A percentile compares a stretch with the other conserved stretches of the same genome.
These are phyloP conservation scores for Quillaja saponaria DNA, from an alignment of 306 rosid species.

Conservation along the genomic window DNA sequence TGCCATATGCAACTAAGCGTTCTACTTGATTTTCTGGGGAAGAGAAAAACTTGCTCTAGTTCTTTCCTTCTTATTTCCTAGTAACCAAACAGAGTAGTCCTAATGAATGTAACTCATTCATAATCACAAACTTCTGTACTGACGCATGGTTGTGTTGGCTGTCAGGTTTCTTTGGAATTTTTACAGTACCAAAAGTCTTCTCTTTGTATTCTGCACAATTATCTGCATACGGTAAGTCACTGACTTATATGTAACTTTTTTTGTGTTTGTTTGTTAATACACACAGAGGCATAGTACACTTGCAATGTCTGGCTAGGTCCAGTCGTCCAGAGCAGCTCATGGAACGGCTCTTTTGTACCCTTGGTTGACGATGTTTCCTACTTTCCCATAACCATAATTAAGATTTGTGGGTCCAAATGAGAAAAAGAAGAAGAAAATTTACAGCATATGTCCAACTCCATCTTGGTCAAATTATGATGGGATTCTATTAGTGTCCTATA, in stretches of 20 bases:
- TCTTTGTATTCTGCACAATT: constrained; percentile 70
- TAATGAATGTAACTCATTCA: neutral
- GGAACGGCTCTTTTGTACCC: constrained; percentile 28
- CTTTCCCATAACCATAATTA: no score
- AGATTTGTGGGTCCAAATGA: constrained; percentile 14
- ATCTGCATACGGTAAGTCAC: constrained; percentile 68
- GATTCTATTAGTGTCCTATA: no score
- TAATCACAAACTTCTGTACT: constrained; percentile 15
- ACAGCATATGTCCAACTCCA: no score
- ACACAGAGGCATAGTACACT: neutral
- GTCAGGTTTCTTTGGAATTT: constrained; percentile 86
- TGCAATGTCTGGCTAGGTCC: constrained; percentile 23
- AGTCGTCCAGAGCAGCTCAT: constrained; percentile 27
- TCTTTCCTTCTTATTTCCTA: neutral
- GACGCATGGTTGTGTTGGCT: constrained; percentile 38
- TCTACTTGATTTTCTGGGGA: neutral
- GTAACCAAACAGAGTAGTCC: neutral
- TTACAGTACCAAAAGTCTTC: constrained; percentile 76
- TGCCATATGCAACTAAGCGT: no score
- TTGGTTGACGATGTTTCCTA: constrained; percentile 14
- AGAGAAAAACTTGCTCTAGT: constrained; percentile 13
- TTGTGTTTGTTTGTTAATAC: neutral
- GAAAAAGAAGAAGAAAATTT: no score
- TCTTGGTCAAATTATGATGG: no score
- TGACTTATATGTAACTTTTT: constrained; percentile 6